Conservation (phyloP, 768 basidiomycete species). For the Leccinum obscurum region DNA sequence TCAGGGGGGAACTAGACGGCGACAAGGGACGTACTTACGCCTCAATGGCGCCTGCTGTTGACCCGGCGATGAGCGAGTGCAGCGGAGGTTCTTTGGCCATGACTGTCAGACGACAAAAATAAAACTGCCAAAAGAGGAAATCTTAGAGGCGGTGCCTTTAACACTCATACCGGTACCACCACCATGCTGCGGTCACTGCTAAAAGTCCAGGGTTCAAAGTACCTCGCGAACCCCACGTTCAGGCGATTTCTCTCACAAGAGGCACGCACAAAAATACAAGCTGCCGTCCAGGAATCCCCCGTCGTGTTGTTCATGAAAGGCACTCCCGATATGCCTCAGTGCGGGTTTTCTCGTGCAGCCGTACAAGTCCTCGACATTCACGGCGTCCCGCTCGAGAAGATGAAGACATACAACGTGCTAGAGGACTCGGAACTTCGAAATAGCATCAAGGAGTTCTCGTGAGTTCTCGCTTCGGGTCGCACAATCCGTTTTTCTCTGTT, state of each 20-base stretch:
- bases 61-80: constrained; percentile 87
- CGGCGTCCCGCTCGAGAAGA: constrained; percentile 74
- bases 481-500: not conserved
- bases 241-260: constrained; percentile 62
- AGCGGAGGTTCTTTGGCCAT: constrained; percentile 69
- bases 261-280: constrained; percentile 60
- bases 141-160: not conserved
- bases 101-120: not conserved
- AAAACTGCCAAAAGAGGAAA: not conserved
- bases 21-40: constrained; percentile 58
- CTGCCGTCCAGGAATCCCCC: constrained; percentile 72
- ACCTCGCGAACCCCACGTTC: constrained; percentile 11
- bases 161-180: not conserved
- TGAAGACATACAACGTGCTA: constrained; percentile 89
- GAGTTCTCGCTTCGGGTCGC: constrained; percentile 36
- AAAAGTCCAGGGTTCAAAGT: not conserved
- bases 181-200: not conserved
- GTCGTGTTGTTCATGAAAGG: constrained; percentile 99
- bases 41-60: constrained; percentile 91
- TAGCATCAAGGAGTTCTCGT: constrained; percentile 97
- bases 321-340: constrained; percentile 80
- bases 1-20: not conserved
- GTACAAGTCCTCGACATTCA: constrained; percentile 88
- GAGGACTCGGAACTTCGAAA: constrained; percentile 80
- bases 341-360: constrained; percentile 94